Base-by-base conservation (phyloP, 2,329 filamentous ascomycete species). In the Fusarium nelsonii region DNA sequence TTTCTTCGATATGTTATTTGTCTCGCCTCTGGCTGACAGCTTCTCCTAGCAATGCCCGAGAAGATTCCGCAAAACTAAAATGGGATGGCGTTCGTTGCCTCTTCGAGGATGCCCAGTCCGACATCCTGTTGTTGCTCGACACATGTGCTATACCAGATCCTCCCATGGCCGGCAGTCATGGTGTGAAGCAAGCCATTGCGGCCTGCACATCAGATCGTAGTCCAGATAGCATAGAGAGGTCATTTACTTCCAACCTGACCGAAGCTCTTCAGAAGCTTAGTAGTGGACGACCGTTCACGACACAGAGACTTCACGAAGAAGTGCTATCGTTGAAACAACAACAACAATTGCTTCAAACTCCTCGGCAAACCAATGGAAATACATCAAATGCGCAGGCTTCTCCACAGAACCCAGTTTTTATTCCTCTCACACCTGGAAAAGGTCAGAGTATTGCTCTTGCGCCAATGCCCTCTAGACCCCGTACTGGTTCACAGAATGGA, bases 1-100 rank as follows among this genome's bases (percentile, higher is more conserved):
- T 66, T 71, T 67, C 48, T 61, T 48, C 57, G 51, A 58, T 67
- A 50, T 70, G 52, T 48, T 58, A 36, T 59, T 39, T 56, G 55
- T 60, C 55, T 46, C 44, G 48, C 58, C 63, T 79, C 81, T 85
- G 75, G 85, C 73, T 85, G 75, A 85, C 73, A 54, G 54, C 57
- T 46, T 48, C 74, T 65, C 68, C 58, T 75, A 90, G 88, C 78
- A 87, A 88, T 77, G 66, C 83, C 44, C 82, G 83, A 46, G 84
- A 87, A 65, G 85, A 88, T 73, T 84, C 88, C n/a, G 81, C 87
- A 33, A 88, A 84, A 76, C 79, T 91, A 30, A 89, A 86, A 71
- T 91, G 88, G 88, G 84, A 86, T 68, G 85, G 85, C n/a, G 82
- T 91, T 3, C 84, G 87, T 58, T 88, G 85, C 73, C 78, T 90